phyloP scores from a whole-genome alignment of 257 asterid species.

The Plectranthus barbatus region DNA sequence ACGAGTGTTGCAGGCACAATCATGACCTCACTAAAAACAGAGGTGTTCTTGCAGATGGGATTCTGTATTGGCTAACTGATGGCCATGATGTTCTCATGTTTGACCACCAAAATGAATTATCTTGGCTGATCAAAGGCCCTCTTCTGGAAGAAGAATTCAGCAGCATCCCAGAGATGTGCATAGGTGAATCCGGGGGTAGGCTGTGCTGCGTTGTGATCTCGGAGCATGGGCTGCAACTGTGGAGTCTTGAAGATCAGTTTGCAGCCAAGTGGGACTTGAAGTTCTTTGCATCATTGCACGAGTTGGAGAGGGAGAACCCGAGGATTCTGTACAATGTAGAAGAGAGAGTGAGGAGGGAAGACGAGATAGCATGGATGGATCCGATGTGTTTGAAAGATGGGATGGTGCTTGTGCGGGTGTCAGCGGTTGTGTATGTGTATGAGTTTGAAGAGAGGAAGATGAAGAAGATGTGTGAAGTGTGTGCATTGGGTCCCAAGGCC shows the following conservation, averaged over 20 bases:
- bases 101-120: conserved; percentile 36
- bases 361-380: conserved; percentile 26
- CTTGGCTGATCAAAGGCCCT: conserved; percentile 40
- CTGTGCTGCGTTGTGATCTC: conserved; percentile 35
- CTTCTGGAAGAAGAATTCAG: conserved; percentile 26
- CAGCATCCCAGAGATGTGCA: conserved; percentile 36
- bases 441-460: conserved; percentile 37
- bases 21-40: conserved; percentile 26
- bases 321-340: conserved; percentile 16
- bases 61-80: conserved; percentile 51
- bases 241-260: conserved; percentile 42
- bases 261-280: conserved; percentile 38
- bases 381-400: conserved; percentile 49
- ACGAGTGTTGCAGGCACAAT: conserved; percentile 28
- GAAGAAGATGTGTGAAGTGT: conserved; percentile 30
- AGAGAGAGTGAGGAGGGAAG: conserved; percentile 14
- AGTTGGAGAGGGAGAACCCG: conserved; percentile 32
- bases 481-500: conserved; percentile 36
- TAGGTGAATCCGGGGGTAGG: conserved; percentile 51
- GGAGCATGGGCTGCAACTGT: conserved; percentile 45
- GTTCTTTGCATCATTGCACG: conserved; percentile 16
- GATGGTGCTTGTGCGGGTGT: conserved; percentile 36
- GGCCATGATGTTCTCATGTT: conserved; percentile 54
- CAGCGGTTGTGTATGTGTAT: conserved; percentile 18
- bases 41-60: conserved; percentile 33